Base-by-base conservation (phyloP, 140 eudicot genomes). In the Anethum foeniculum region DNA sequence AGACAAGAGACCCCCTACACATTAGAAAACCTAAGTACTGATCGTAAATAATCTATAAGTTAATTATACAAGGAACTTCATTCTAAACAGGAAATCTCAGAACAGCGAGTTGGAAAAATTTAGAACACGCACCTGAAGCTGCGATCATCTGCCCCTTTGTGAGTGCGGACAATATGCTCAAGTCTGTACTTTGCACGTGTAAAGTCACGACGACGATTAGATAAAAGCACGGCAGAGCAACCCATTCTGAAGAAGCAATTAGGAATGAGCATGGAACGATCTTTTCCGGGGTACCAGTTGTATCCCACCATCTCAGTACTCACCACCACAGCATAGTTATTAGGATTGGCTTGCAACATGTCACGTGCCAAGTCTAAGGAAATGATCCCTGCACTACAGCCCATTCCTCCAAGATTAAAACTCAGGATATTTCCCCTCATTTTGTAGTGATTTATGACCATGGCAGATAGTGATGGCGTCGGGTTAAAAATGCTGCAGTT, bases 341-440 rank as follows among this genome's bases (percentile, higher is more conserved):
- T 91, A 9, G 99, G 99, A 83, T 93, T 91, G 1, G 99, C 98
- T 77, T 89, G 90, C 34, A 96, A 82, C 97, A 94, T 92, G 65
- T 94, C 99, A 23, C 99, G 91, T 0, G 99, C 99, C 88, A 94
- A 83, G 83, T 93, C 99, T 1, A 96, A 1, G 4, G 91, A 92
- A 0, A 96, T 96, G 18, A 96, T 82, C 27, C 98, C 97, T 8
- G 99, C 98, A 51, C 98, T 91, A 62, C 99, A 96, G 2, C 99
- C 99, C 99, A 96, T 96, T 15, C 99, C 99, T 5, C 99, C 99
- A n/a, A 96, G 81, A 43, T 96, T 96, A 79, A 90, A 96, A 60
- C 98, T 96, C 82, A 92, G 69, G 16, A 93, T 91, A 52, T 93
- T 96, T 7, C 97, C 97, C 86, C 97, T 89, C 97, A 96, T 91